Evolutionary conservation across 2,329 filamentous ascomycete genomes (phyloP).

Genomic region (Fusarium nurragi): DNA sequence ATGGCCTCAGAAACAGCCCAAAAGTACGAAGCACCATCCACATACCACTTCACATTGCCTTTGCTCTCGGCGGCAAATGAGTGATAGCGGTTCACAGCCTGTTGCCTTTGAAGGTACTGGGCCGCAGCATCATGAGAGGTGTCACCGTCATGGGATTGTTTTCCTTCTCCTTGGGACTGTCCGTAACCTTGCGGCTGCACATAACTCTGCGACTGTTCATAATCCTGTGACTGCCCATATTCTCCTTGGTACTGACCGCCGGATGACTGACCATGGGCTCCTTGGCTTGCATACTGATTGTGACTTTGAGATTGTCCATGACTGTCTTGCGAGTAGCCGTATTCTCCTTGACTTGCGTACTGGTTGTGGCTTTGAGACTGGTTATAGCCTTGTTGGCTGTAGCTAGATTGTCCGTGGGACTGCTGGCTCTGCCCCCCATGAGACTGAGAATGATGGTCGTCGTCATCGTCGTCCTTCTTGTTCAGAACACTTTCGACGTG

Average conservation of each 20-base stretch:
- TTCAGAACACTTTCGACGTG: conserved; percentile 41
- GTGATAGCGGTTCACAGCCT: conserved; percentile 63
- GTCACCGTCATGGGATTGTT: not conserved
- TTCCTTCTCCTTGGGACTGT: conserved; percentile 1
- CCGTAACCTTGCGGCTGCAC: conserved; percentile 1
- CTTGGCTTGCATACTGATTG: not conserved
- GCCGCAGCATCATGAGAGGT: conserved; percentile 12
- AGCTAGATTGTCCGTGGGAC: conserved; percentile 17
- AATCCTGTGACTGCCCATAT: not conserved
- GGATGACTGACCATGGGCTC: not conserved
- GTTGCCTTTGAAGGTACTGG: conserved; percentile 52
- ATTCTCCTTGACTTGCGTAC: conserved; percentile 11
- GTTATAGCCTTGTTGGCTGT: conserved; percentile 52
- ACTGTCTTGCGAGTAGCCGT: not conserved
- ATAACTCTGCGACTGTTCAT: not conserved
- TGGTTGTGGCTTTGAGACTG: conserved; percentile 16
- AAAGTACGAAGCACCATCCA: conserved; percentile 86
- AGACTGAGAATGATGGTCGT: conserved; percentile 53
- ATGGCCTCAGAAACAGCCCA: conserved; percentile 84
- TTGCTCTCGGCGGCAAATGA: conserved; percentile 79
- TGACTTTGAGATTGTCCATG: not conserved
- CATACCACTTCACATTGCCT: conserved; percentile 86
- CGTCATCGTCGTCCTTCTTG: conserved; percentile 51
- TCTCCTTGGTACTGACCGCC: not conserved
- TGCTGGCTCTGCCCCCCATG: conserved; percentile 8